Conservation (phyloP, 2,329 filamentous ascomycete genomes). For the Cephalotrichum gorgonifer region DNA sequence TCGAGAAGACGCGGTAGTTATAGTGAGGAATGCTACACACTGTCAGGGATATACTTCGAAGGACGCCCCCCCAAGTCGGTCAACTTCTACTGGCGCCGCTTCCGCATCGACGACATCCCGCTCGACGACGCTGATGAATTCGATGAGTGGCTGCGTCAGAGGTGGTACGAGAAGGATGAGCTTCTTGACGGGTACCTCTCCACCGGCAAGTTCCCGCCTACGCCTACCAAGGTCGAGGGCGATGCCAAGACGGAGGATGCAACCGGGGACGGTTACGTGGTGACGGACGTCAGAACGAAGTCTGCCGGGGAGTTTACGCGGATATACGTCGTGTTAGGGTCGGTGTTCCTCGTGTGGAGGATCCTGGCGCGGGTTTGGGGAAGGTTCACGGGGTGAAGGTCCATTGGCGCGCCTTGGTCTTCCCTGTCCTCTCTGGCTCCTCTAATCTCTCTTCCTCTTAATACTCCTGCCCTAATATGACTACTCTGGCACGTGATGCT, state of each 20-base stretch:
- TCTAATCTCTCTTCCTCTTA: background rate
- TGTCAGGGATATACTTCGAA: slow-evolving; percentile 79
- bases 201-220: slow-evolving; percentile 66
- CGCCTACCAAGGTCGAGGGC: background rate
- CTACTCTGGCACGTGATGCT: background rate
- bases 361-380: slow-evolving; percentile 20
- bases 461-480: background rate
- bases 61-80: slow-evolving; percentile 87
- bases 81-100: slow-evolving; percentile 93
- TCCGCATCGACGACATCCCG: slow-evolving; percentile 70
- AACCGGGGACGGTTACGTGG: slow-evolving; percentile 36
- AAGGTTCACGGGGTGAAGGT: background rate
- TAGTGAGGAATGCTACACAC: slow-evolving; percentile 83
- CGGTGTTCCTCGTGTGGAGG: slow-evolving; percentile 29
- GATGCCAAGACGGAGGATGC: slow-evolving; percentile 38
- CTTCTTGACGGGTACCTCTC: slow-evolving; percentile 73
- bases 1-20: slow-evolving; percentile 58
- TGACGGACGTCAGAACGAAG: slow-evolving; percentile 46
- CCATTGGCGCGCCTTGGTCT: background rate
- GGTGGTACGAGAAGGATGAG: slow-evolving; percentile 89
- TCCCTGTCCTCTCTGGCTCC: background rate
- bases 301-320: slow-evolving; percentile 44
- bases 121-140: slow-evolving; percentile 65
- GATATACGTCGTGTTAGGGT: slow-evolving; percentile 39
- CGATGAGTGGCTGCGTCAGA: slow-evolving; percentile 71